These are phyloP conservation scores for Cladosporium sp. DNA, from an alignment of 2,329 filamentous ascomycete genomes.

Conservation along the genomic window DNA sequence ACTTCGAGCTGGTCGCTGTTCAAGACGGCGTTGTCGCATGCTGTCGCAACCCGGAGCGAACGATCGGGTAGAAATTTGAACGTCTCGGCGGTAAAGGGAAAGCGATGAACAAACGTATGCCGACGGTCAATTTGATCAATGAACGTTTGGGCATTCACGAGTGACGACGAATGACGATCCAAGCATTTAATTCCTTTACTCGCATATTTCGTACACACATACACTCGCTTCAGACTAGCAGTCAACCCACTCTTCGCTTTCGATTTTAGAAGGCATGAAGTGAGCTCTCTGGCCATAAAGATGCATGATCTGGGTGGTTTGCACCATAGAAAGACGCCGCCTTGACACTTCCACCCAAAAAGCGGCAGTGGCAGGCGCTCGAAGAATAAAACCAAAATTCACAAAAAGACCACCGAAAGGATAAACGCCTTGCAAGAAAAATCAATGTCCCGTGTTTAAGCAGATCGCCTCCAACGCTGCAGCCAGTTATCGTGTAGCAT, in stretches of 20 bases:
- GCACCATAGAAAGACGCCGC: neutral
- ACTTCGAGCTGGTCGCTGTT: slow-evolving; percentile 5
- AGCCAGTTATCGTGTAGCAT: neutral
- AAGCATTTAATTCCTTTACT: neutral
- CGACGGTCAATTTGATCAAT: neutral
- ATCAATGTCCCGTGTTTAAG: slow-evolving; percentile 1
- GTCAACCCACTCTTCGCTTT: neutral
- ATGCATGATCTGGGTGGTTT: slow-evolving; percentile 3
- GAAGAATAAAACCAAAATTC: slow-evolving; percentile 4
- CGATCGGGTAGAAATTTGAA: slow-evolving; percentile 1
- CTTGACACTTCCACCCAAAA: slow-evolving; percentile 3
- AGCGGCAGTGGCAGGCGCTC: slow-evolving; percentile 14
- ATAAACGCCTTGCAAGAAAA: slow-evolving; percentile 18
- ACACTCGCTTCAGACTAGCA: neutral
- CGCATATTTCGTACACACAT: slow-evolving; percentile 3
- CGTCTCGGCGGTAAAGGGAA: neutral
- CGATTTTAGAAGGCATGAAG: neutral
- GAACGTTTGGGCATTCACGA: neutral
- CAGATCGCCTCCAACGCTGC: neutral
- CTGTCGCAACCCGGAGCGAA: slow-evolving; percentile 5
- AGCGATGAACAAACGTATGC: neutral
- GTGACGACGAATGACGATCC: neutral
- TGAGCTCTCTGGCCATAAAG: neutral
- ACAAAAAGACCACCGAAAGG: slow-evolving; percentile 10
- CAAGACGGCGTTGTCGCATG: slow-evolving; percentile 14